Evolutionary conservation across 257 asterid genomes (phyloP).

Genomic region (Solanum stenotomum): DNA sequence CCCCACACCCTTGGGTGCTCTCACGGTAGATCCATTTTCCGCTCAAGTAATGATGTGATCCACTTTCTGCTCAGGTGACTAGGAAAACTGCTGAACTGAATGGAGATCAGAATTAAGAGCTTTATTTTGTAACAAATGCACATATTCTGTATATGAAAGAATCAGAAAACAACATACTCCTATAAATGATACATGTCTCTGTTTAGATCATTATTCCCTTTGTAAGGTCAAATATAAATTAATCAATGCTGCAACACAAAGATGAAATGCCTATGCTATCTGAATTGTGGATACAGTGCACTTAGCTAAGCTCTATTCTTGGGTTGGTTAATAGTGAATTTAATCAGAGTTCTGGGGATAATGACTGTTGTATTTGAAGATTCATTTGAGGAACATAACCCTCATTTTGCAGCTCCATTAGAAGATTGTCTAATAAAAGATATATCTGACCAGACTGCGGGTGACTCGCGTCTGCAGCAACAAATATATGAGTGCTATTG

Average conservation of each 20-base stretch:
- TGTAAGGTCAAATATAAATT: background rate
- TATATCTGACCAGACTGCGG: constrained; percentile 50
- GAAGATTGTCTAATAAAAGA: constrained; percentile 36
- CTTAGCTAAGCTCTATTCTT: background rate
- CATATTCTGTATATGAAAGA: background rate
- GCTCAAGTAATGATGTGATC: background rate
- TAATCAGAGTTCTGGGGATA: background rate
- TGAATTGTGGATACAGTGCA: background rate
- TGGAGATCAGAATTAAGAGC: background rate
- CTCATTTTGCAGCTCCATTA: constrained; percentile 55
- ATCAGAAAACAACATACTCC: background rate
- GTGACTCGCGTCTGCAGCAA: constrained; percentile 66
- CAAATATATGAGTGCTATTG: constrained; percentile 53
- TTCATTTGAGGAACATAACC: constrained; percentile 24
- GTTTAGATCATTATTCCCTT: background rate
- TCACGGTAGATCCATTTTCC: background rate
- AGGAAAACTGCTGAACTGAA: background rate
- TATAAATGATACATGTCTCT: background rate
- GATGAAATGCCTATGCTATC: background rate
- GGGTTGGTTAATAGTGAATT: background rate
- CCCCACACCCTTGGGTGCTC: background rate
- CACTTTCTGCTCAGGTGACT: background rate
- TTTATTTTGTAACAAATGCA: background rate
- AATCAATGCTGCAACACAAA: background rate
- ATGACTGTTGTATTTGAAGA: background rate